A percentile compares a stretch with the other conserved stretches of the same genome.
Evolutionary conservation across 129 eudicot species (phyloP).

Genomic region (Ambrosia trifida): DNA sequence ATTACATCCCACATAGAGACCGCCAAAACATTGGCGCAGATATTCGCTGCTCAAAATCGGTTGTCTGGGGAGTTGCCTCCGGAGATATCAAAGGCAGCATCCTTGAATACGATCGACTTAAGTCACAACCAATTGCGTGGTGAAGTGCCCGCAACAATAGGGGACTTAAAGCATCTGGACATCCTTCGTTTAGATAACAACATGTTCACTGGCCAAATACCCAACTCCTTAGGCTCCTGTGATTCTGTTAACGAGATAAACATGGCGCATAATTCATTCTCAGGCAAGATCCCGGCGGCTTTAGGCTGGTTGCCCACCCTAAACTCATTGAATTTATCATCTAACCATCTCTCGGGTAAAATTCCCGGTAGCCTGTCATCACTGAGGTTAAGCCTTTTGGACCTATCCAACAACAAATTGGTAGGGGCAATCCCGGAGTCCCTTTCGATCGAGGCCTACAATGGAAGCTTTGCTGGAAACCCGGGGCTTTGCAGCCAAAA

Average conservation of each 20-base stretch:
- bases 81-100: slow-evolving; percentile 52
- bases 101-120: slow-evolving; percentile 53
- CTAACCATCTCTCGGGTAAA: slow-evolving; percentile 62
- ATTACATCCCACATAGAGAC: slow-evolving; percentile 50
- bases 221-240: slow-evolving; percentile 62
- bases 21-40: slow-evolving; percentile 53
- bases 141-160: slow-evolving; percentile 52
- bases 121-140: slow-evolving; percentile 67
- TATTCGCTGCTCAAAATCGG: slow-evolving; percentile 54
- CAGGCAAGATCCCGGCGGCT: slow-evolving; percentile 63
- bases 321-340: slow-evolving; percentile 66
- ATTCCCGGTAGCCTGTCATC: slow-evolving; percentile 73
- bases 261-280: slow-evolving; percentile 62
- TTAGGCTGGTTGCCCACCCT: slow-evolving; percentile 63
- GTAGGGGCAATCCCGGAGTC: slow-evolving; percentile 68
- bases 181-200: slow-evolving; percentile 60
- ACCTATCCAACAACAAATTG: slow-evolving; percentile 65
- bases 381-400: slow-evolving; percentile 61
- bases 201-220: slow-evolving; percentile 60
- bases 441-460: slow-evolving; percentile 67
- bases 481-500: slow-evolving; percentile 69
- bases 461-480: slow-evolving; percentile 83
- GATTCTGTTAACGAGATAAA: slow-evolving; percentile 55
- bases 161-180: slow-evolving; percentile 49
- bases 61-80: slow-evolving; percentile 65